Evolutionary conservation across 169 alveolate species (phyloP).

Genomic region (Cardiosporidium cionae): DNA sequence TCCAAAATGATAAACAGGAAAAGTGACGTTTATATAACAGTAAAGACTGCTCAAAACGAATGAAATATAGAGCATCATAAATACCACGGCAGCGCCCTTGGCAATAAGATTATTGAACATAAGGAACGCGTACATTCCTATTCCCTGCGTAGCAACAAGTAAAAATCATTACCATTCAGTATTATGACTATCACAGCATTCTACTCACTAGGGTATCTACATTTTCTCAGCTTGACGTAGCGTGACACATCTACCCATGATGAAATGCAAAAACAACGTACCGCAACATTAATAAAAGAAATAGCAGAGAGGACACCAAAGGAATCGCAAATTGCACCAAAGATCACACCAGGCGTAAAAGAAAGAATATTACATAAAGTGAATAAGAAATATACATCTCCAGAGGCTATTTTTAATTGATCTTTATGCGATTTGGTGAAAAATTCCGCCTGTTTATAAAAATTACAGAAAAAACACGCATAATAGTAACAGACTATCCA

Average conservation of each 20-base stretch:
- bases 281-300: not conserved
- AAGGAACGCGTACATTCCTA: too few relatives aligned
- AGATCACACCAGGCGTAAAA: slow-evolving; percentile 27
- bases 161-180: too few relatives aligned
- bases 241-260: too few relatives aligned
- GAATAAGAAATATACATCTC: slow-evolving; percentile 14
- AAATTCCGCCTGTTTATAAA: slow-evolving; percentile 16
- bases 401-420: not conserved
- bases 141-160: too few relatives aligned
- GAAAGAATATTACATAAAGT: slow-evolving; percentile 15
- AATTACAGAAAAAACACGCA: too few relatives aligned
- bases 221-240: too few relatives aligned
- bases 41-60: slow-evolving; percentile 32
- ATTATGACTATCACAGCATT: too few relatives aligned
- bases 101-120: slow-evolving; percentile 4
- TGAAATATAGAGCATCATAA: slow-evolving; percentile 20
- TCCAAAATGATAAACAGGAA: slow-evolving; percentile 25
- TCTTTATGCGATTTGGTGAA: slow-evolving; percentile 33
- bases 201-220: too few relatives aligned
- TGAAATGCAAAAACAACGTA: too few relatives aligned
- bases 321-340: slow-evolving; percentile 18
- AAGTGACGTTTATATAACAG: slow-evolving; percentile 18
- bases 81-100: slow-evolving; percentile 15
- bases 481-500: too few relatives aligned
- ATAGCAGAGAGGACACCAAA: slow-evolving; percentile 14